Percentiles rank a stretch among this genome's conserved stretches.
Conservation (phyloP, 1,284 basidiomycete genomes). For the Tilletia walkeri region DNA sequence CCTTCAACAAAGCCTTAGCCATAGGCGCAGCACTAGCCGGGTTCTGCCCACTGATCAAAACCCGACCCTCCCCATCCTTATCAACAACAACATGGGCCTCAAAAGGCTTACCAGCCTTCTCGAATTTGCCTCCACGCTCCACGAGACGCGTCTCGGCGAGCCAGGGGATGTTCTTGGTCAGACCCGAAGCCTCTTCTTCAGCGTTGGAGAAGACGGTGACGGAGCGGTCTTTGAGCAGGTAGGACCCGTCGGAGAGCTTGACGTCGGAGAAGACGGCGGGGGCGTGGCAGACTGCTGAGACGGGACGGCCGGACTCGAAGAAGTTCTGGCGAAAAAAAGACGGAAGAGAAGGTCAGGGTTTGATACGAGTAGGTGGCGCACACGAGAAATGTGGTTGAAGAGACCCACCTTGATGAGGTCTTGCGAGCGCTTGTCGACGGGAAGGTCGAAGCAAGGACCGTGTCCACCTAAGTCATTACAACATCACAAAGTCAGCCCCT, state of each 20-base stretch:
- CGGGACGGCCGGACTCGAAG: constrained; percentile 41
- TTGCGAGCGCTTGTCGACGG: constrained; percentile 35
- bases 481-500: not conserved
- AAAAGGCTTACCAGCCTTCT: constrained; percentile 61
- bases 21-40: constrained; percentile 16
- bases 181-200: constrained; percentile 64
- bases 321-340: constrained; percentile 19
- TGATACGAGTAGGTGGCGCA: no score
- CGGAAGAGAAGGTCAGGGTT: not conserved
- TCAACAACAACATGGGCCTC: constrained; percentile 60
- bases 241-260: constrained; percentile 36
- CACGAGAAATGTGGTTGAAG: not conserved
- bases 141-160: constrained; percentile 67
- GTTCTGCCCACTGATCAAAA: constrained; percentile 63
- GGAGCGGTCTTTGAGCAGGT: constrained; percentile 61
- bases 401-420: constrained; percentile 29
- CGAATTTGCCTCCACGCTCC: constrained; percentile 67
- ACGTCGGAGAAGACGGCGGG: constrained; percentile 44
- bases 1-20: constrained; percentile 56
- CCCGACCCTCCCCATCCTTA: constrained; percentile 55
- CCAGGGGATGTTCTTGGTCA: constrained; percentile 65
- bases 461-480: not conserved
- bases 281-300: constrained; percentile 45
- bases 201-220: constrained; percentile 71
- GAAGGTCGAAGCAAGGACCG: constrained; percentile 40